Evolutionary conservation across 352 stramenopile species (phyloP).

Genomic region (Elongisporangium prolatum): DNA sequence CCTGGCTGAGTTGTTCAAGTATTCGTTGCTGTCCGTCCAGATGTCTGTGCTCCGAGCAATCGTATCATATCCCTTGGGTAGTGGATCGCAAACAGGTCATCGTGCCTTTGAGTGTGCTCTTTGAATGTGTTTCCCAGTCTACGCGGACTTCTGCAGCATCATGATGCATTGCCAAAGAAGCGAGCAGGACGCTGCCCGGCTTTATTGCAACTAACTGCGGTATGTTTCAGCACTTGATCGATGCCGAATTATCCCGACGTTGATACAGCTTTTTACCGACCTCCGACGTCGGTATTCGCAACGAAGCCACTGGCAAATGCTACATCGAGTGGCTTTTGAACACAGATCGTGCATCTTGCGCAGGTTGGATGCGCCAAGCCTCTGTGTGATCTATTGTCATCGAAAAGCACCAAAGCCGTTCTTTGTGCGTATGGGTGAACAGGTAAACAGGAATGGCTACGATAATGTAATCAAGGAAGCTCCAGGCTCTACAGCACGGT

Average conservation of each 20-base stretch:
- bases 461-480: constrained; percentile 97
- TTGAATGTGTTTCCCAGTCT: constrained; percentile 95
- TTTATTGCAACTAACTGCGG: constrained; percentile 98
- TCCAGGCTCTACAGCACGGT: constrained; percentile 96
- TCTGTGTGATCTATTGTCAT: constrained; percentile 95
- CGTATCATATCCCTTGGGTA: constrained; percentile 99
- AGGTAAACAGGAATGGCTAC: constrained; percentile 62
- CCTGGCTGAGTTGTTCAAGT: constrained; percentile 94
- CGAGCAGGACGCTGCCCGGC: constrained; percentile 99
- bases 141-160: constrained; percentile 89
- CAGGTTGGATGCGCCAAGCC: constrained; percentile 94
- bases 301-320: constrained; percentile 98
- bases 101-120: constrained; percentile 97
- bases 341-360: constrained; percentile 97
- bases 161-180: constrained; percentile 98
- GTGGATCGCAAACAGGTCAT: constrained; percentile 99
- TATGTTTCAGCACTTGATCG: constrained; percentile 98
- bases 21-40: constrained; percentile 76
- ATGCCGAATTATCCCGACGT: constrained; percentile 96
- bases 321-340: constrained; percentile 89
- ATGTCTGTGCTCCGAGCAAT: constrained; percentile 85
- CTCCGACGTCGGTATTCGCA: constrained; percentile 98
- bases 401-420: constrained; percentile 97
- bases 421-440: constrained; percentile 94
- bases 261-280: constrained; percentile 96